phyloP scores from a whole-genome alignment of 2,329 filamentous ascomycete species.

The Colletotrichum sp. region DNA sequence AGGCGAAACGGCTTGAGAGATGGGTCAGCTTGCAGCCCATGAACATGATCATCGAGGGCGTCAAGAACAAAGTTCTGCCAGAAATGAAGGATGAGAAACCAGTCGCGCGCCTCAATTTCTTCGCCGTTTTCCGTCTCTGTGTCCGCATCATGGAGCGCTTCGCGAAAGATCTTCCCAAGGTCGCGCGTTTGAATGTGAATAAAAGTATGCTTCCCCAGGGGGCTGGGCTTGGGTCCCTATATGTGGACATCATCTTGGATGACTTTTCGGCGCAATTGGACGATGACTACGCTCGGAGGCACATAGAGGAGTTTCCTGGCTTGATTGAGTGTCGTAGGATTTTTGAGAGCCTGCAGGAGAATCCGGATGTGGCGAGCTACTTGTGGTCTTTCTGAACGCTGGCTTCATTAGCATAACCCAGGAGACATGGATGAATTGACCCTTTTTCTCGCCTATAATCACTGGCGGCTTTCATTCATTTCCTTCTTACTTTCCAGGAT shows the following conservation, averaged over 20 bases:
- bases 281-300: background rate
- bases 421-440: background rate
- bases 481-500: background rate
- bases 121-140: background rate
- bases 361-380: background rate
- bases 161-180: background rate
- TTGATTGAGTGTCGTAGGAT: background rate
- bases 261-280: background rate
- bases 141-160: background rate
- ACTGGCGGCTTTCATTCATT: background rate
- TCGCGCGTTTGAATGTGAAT: background rate
- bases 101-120: background rate
- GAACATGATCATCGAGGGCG: background rate
- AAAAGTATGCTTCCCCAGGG: background rate
- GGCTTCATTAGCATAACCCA: background rate
- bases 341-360: background rate
- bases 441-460: background rate
- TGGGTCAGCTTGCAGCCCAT: background rate
- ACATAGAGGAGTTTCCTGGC: background rate
- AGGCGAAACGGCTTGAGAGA: background rate
- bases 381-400: background rate
- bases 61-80: background rate
- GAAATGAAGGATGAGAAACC: background rate
- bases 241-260: background rate
- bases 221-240: background rate